A percentile compares a stretch with the other conserved stretches of the same genome.
Conservation (phyloP, 306 rosid species). For the Cucumis melo region DNA sequence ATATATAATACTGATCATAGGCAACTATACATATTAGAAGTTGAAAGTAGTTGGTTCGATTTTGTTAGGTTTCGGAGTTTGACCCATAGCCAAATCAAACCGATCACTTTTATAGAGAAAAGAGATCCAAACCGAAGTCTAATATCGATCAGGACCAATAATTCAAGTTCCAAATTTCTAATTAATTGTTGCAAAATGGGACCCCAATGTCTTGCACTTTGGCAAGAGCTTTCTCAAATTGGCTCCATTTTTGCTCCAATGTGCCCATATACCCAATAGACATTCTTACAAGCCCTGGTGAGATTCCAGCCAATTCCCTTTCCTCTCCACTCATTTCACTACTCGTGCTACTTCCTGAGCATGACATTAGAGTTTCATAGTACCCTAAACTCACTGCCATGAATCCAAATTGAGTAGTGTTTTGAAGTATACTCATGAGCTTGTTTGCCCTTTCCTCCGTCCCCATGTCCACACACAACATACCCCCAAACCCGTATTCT, state of each 20-base stretch:
- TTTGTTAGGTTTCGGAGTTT: too few relatives aligned
- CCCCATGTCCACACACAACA: constrained; percentile 75
- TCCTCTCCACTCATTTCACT: constrained; percentile 66
- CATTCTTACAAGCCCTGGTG: constrained; percentile 78
- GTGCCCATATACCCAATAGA: constrained; percentile 75
- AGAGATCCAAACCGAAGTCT: too few relatives aligned
- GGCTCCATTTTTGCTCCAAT: constrained; percentile 81
- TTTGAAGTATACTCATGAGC: constrained; percentile 58
- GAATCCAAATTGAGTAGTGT: constrained; percentile 67
- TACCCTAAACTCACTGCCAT: constrained; percentile 95
- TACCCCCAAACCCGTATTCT: constrained; percentile 75
- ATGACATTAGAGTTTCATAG: constrained; percentile 90
- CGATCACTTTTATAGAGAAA: too few relatives aligned
- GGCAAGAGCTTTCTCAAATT: constrained; percentile 54
- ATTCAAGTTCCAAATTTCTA: background rate
- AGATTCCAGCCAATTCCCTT: constrained; percentile 56
- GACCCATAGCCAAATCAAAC: too few relatives aligned
- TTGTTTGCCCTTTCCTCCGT: constrained; percentile 77
- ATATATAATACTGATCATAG: too few relatives aligned
- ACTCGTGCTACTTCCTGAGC: constrained; percentile 88
- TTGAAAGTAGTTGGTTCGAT: too few relatives aligned
- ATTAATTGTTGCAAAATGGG: background rate
- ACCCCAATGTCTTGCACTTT: constrained; percentile 28
- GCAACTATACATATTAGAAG: too few relatives aligned
- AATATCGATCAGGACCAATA: too few relatives aligned